phyloP scores from a whole-genome alignment of 345 rosid species.

The Geranium brycei region DNA sequence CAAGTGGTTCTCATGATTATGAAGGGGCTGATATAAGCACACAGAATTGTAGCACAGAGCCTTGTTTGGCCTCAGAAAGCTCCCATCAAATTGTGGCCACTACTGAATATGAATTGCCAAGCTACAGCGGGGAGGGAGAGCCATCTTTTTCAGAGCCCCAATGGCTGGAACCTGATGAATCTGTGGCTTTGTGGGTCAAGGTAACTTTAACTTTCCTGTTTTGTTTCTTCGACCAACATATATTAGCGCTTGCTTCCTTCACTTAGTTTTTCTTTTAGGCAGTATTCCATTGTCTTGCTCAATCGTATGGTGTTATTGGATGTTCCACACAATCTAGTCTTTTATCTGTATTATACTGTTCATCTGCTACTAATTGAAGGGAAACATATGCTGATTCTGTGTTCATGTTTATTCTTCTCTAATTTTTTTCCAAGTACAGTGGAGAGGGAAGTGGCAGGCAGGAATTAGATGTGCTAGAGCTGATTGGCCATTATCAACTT shows the following conservation, averaged over 20 bases:
- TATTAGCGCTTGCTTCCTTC: not conserved
- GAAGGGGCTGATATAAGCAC: conserved; percentile 35
- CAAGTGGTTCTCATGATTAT: conserved; percentile 36
- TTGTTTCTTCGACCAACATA: not conserved
- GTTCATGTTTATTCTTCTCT: conserved; percentile 4
- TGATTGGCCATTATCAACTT: conserved; percentile 87
- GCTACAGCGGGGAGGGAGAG: conserved; percentile 40
- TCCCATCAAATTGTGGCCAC: conserved; percentile 32
- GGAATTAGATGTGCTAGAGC: conserved; percentile 91
- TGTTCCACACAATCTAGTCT: too few species aligned
- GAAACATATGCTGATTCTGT: conserved; percentile 8
- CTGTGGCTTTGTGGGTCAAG: conserved; percentile 95
- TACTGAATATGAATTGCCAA: conserved; percentile 35
- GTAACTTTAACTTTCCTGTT: conserved; percentile 23
- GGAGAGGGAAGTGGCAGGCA: conserved; percentile 98
- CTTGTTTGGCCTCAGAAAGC: conserved; percentile 31
- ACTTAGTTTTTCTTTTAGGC: too few species aligned
- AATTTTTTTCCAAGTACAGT: conserved; percentile 38
- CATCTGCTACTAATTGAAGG: not conserved
- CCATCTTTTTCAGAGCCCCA: conserved; percentile 48
- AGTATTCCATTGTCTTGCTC: too few species aligned
- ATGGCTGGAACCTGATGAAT: conserved; percentile 75
- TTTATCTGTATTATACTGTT: not conserved
- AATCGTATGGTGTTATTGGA: not conserved
- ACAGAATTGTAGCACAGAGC: conserved; percentile 21